Evolutionary conservation across 495 filamentous ascomycete species (phyloP), one percentile per base, ranked within the genome.

Genomic region (Xylaria palmicola): DNA sequence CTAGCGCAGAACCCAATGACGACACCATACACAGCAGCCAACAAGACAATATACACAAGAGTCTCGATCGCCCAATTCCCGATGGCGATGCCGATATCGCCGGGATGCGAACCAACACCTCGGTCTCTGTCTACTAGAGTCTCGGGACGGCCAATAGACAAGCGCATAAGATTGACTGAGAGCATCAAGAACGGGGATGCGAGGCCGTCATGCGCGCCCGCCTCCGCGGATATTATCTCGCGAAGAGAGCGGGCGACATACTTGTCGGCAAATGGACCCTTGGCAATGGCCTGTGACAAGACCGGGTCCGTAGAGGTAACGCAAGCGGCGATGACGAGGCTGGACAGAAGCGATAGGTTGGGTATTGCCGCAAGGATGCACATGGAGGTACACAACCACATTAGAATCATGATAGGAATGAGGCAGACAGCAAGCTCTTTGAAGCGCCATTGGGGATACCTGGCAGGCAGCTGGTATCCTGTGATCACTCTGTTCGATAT

Each of bases 401-500:
- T 96, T 56, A 75, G 54, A n/a, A 84, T 84, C 92, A 95, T 95
- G 48, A 88, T 88, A 3, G 92, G 92, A 0, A 90, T 86, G n/a
- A 96, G 84, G 17, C 93, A 83, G 8, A 93, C 70, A 8, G 83
- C 73, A 45, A 97, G 75, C 56, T 85, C 85, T 65, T 85, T 88
- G 87, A 88, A 90, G 80, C 90, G 86, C 44, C 78, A 78, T 70
- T 79, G 76, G n/a, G 92, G 73, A 73, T 96, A 95, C 55, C 86
- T 89, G 62, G 86, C 89, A 3, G 92, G 92, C 7, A 97, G 78
- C 69, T 96, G 92, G 15, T 93, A 87, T 40, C 92, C 92, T 9
- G 91, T 90, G 29, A 96, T 80, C 32, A 96, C 89, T 24, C 68
- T 61, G 17, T 68, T 19, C 26, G 15, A 13, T 49, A 12, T 30